These are phyloP conservation scores for Saccharomyces paradoxus DNA, from an alignment of 805 yeast genomes.

Conservation along the genomic window DNA sequence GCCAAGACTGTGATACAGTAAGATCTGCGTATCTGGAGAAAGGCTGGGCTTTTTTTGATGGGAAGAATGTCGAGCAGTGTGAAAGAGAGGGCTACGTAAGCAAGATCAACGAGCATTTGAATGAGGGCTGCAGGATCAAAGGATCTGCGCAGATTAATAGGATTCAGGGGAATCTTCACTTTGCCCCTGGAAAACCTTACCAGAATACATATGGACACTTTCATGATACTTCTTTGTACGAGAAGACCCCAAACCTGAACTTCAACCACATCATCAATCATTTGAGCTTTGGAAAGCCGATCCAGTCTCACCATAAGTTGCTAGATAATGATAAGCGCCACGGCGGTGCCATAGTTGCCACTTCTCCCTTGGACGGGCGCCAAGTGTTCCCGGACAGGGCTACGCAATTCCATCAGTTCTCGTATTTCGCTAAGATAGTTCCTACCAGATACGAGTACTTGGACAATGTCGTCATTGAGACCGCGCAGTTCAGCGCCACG, in stretches of 20 bases:
- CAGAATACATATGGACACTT: slow-evolving; percentile 49
- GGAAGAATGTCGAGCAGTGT: slow-evolving; percentile 81
- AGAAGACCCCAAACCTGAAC: slow-evolving; percentile 50
- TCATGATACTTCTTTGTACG: slow-evolving; percentile 77
- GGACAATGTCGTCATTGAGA: slow-evolving; percentile 43
- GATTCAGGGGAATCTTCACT: slow-evolving; percentile 85
- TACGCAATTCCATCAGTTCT: slow-evolving; percentile 53
- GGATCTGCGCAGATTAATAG: slow-evolving; percentile 77
- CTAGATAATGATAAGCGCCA: neutral
- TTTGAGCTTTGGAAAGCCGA: slow-evolving; percentile 62
- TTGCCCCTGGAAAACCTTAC: slow-evolving; percentile 87
- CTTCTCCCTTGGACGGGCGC: slow-evolving; percentile 62
- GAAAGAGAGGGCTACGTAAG: slow-evolving; percentile 78
- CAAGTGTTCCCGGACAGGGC: slow-evolving; percentile 22
- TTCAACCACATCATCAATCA: slow-evolving; percentile 75
- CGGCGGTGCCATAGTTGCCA: slow-evolving; percentile 36
- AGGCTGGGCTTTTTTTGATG: slow-evolving; percentile 89
- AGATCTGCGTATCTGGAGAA: slow-evolving; percentile 65
- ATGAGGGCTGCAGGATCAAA: slow-evolving; percentile 81
- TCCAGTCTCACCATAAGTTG: slow-evolving; percentile 4
- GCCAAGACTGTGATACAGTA: slow-evolving; percentile 80
- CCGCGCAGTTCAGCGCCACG: slow-evolving; percentile 87
- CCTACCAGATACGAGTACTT: slow-evolving; percentile 77
- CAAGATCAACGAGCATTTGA: slow-evolving; percentile 46
- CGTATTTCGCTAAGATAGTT: slow-evolving; percentile 83